Conservation (phyloP, 192 early-diverging fungal genomes). For the Coemansia sp. region DNA sequence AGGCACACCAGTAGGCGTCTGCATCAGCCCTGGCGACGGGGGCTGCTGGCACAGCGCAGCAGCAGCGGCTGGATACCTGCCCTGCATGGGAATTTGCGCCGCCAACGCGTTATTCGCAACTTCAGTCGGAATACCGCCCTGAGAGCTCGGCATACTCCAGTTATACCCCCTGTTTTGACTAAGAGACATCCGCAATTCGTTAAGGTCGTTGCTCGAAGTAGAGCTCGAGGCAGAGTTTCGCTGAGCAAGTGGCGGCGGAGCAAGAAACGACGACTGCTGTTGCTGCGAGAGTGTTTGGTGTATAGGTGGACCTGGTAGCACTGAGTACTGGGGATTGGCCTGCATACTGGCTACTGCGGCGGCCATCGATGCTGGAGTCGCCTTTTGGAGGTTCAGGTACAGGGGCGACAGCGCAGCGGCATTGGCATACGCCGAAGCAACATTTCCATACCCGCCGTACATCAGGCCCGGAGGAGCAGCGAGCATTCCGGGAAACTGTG, state of each 20-base stretch:
- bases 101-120: neutral
- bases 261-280: conserved; percentile 14
- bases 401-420: neutral
- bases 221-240: conserved; percentile 31
- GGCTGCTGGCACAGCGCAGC: conserved; percentile 11
- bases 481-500: neutral
- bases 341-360: conserved; percentile 8
- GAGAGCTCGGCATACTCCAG: neutral
- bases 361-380: neutral
- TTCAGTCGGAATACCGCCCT: neutral
- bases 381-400: conserved; percentile 9
- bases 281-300: neutral
- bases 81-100: conserved; percentile 5
- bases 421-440: conserved; percentile 8
- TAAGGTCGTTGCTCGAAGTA: conserved; percentile 7
- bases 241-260: conserved; percentile 14
- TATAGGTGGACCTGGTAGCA: neutral
- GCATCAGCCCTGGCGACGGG: conserved; percentile 16
- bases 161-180: neutral
- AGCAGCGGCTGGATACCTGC: neutral
- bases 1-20: conserved; percentile 31
- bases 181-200: neutral
- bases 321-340: neutral
- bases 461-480: neutral
- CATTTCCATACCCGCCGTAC: conserved; percentile 11